Conservation (phyloP, 2,329 filamentous ascomycete species). For the Aspergillus fijiensis region DNA sequence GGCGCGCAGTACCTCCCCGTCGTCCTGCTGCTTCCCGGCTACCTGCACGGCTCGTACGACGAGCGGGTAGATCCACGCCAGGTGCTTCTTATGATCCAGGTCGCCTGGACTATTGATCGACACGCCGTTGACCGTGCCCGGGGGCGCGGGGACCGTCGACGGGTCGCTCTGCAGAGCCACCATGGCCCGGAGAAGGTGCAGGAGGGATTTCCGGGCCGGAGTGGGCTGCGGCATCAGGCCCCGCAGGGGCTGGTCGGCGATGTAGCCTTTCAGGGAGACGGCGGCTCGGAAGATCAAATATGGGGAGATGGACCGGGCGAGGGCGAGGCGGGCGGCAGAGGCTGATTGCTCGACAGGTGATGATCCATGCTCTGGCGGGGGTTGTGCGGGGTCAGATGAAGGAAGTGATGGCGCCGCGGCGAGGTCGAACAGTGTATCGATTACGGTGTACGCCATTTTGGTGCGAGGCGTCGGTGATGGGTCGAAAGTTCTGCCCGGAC, state of each 20-base stretch:
- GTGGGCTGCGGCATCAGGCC: slow-evolving; percentile 86
- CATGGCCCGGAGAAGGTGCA: slow-evolving; percentile 67
- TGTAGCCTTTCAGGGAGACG: slow-evolving; percentile 76
- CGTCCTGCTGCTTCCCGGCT: slow-evolving; percentile 41
- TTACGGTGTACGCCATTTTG: slow-evolving; percentile 75
- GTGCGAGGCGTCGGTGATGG: slow-evolving; percentile 63
- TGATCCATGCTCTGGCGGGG: slow-evolving; percentile 8
- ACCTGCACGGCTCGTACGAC: slow-evolving; percentile 39
- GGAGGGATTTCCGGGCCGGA: slow-evolving; percentile 73
- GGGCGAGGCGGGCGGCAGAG: slow-evolving; percentile 50
- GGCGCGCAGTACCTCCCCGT: slow-evolving; percentile 45
- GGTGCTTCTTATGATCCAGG: slow-evolving; percentile 63
- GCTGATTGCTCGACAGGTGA: slow-evolving; percentile 24
- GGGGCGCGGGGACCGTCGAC: slow-evolving; percentile 61
- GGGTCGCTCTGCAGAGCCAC: slow-evolving; percentile 68
- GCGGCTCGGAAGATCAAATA: slow-evolving; percentile 81
- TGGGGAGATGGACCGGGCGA: slow-evolving; percentile 74
- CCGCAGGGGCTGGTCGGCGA: slow-evolving; percentile 86
- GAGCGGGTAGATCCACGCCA: slow-evolving; percentile 79
- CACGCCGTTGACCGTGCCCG: slow-evolving; percentile 45
- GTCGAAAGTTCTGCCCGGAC: slow-evolving; percentile 71
- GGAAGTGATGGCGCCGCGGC: slow-evolving; percentile 52
- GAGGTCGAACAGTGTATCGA: slow-evolving; percentile 74
- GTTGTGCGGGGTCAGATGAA: background rate
- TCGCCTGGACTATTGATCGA: slow-evolving; percentile 41